Conservation (phyloP, 1,139 yeast species). For the Pichia sp. region DNA sequence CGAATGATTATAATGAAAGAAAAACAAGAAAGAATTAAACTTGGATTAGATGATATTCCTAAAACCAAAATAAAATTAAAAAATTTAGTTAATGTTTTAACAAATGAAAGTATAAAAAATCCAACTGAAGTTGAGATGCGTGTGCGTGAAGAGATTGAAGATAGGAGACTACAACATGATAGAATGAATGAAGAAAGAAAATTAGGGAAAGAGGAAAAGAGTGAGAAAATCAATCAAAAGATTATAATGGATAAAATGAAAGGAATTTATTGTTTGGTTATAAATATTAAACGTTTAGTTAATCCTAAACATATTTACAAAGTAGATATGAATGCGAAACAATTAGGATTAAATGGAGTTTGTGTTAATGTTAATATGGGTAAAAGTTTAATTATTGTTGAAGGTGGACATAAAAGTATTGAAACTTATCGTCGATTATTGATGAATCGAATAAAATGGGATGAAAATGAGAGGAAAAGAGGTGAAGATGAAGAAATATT, state of each 20-base stretch:
- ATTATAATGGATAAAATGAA: slow-evolving; percentile 41
- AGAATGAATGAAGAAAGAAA: slow-evolving; percentile 57
- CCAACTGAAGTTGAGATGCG: slow-evolving; percentile 80
- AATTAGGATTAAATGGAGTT: slow-evolving; percentile 59
- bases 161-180: slow-evolving; percentile 57
- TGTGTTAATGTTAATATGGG: slow-evolving; percentile 38
- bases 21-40: slow-evolving; percentile 66
- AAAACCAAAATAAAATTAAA: slow-evolving; percentile 81
- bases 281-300: slow-evolving; percentile 45
- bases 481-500: slow-evolving; percentile 18
- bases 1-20: slow-evolving; percentile 62
- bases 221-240: slow-evolving; percentile 41
- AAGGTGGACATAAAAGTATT: slow-evolving; percentile 62
- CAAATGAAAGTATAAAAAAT: slow-evolving; percentile 82
- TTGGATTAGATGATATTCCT: slow-evolving; percentile 85
- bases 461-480: slow-evolving; percentile 33
- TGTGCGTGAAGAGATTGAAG: slow-evolving; percentile 64
- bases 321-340: slow-evolving; percentile 74
- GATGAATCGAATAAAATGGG: slow-evolving; percentile 65
- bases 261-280: slow-evolving; percentile 58
- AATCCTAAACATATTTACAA: slow-evolving; percentile 69
- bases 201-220: slow-evolving; percentile 52
- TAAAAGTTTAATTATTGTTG: slow-evolving; percentile 59
- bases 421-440: slow-evolving; percentile 59
- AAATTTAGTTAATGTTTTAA: slow-evolving; percentile 77